phyloP scores from a whole-genome alignment of 345 rosid genomes.

The Mercurialis annua region DNA sequence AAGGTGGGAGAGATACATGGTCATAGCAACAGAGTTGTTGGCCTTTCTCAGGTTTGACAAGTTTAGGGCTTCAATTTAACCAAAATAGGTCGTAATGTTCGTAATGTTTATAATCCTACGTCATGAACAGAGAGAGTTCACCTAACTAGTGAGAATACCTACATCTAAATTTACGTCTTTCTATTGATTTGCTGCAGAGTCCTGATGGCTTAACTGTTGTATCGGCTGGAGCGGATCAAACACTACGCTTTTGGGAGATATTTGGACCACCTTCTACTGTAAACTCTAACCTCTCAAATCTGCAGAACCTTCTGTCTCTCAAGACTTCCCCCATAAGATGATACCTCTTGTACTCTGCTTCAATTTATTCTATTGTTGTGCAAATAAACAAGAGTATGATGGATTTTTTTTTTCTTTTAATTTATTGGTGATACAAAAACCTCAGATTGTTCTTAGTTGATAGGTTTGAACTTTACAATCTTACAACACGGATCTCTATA shows the following conservation, averaged over 20 bases:
- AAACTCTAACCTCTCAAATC: constrained; percentile 27
- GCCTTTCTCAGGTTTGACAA: constrained; percentile 42
- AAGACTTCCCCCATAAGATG: constrained; percentile 42
- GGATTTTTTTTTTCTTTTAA: background rate
- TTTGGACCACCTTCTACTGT: constrained; percentile 44
- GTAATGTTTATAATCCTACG: too few relatives aligned
- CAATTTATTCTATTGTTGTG: background rate
- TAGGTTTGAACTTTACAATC: background rate
- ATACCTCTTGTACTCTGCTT: background rate
- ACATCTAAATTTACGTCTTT: background rate
- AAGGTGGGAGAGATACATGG: constrained; percentile 31
- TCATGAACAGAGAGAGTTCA: too few relatives aligned
- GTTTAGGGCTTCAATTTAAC: background rate
- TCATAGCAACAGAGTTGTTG: constrained; percentile 38
- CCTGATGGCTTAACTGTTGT: constrained; percentile 50
- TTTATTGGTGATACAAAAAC: background rate
- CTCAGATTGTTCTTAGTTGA: background rate
- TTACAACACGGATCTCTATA: background rate
- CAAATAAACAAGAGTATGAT: too few relatives aligned
- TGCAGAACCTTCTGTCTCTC: constrained; percentile 43
- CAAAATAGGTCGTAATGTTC: too few relatives aligned
- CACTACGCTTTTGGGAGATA: constrained; percentile 49
- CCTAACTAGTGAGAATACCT: background rate
- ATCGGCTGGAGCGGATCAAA: constrained; percentile 49
- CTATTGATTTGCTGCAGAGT: constrained; percentile 31